Evolutionary conservation across 306 rosid species (phyloP), one percentile per base, ranked within the genome.

Genomic region (Argentina anserina): DNA sequence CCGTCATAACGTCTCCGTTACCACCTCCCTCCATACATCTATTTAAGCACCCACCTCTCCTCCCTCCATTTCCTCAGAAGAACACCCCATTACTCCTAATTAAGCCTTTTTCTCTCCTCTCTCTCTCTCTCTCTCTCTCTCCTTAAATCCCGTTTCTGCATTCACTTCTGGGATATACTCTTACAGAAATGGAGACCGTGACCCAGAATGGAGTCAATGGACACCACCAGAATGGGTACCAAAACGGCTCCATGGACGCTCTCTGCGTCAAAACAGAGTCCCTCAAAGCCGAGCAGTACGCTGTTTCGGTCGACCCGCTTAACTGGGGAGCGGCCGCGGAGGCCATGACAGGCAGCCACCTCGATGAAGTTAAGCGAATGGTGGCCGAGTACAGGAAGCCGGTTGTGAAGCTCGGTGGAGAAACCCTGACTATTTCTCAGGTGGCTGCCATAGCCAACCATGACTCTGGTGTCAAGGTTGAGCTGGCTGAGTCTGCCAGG

Each of bases 311-410:
- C n/a, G n/a, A 93, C 79, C 89, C 97, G 0, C 82, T 93, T 31
- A 84, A 80, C 77, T 93, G 98, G 98, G 92, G 80, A 0, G 67
- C 40, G 0, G 96, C 91, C 0, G 96, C 96, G 0, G 92, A 89
- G 61, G 42, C 90, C 0, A 61, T 93, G 5, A 73, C 18, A 50
- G 98, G 96, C 8, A 91, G 94, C 40, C 98, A 93, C 71, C 64
- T 91, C 39, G 92, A 91, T 0, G 98, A 93, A 85, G 97, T 93
- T 50, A 93, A 89, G 87, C 84, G 96, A 40, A 93, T 93, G 98
- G 97, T 91, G 70, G 84, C 70, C 0, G 97, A 93, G 78, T 93
- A 79, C 60, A 73, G 94, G 58, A 87, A 65, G 63, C 89, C 96
- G 2, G 41, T 81, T 26, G 90, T 93, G 7, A 67, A 59, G 8